These are phyloP conservation scores for Fusarium bactridioides DNA, from an alignment of 2,329 filamentous ascomycete genomes.

Conservation along the genomic window DNA sequence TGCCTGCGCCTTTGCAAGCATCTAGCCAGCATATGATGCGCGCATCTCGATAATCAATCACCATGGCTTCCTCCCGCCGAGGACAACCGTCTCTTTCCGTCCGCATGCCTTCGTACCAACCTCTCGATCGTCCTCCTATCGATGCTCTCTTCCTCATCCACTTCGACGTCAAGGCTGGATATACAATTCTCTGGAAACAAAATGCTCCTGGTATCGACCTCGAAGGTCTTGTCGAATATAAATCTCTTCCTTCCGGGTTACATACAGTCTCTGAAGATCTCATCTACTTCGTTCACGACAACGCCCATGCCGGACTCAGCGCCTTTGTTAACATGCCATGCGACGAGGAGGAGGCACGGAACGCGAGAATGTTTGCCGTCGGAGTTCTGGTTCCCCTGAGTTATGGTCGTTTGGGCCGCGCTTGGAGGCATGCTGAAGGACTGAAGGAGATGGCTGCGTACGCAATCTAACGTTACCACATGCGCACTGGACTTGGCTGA, in stretches of 20 bases:
- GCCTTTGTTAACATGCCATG: slow-evolving; percentile 88
- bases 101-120: slow-evolving; percentile 43
- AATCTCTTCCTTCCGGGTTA: slow-evolving; percentile 90
- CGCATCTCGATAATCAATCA: slow-evolving; percentile 39
- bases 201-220: slow-evolving; percentile 74
- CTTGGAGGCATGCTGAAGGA: slow-evolving; percentile 84
- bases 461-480: slow-evolving; percentile 33
- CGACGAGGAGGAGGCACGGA: slow-evolving; percentile 76
- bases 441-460: slow-evolving; percentile 79
- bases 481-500: slow-evolving; percentile 33
- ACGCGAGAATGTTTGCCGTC: slow-evolving; percentile 92
- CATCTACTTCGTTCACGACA: slow-evolving; percentile 90
- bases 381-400: slow-evolving; percentile 87
- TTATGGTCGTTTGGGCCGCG: slow-evolving; percentile 83
- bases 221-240: slow-evolving; percentile 92
- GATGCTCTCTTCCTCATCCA: slow-evolving; percentile 87
- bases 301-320: slow-evolving; percentile 83
- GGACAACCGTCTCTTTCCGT: slow-evolving; percentile 52
- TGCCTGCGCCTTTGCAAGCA: neutral
- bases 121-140: slow-evolving; percentile 53
- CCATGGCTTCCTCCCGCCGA: slow-evolving; percentile 53
- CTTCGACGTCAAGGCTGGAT: slow-evolving; percentile 92
- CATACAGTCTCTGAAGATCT: slow-evolving; percentile 90
- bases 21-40: slow-evolving; percentile 39
- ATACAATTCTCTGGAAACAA: slow-evolving; percentile 88